phyloP scores from a whole-genome alignment of 73 alveolate genomes.

The Stentor coeruleus region DNA sequence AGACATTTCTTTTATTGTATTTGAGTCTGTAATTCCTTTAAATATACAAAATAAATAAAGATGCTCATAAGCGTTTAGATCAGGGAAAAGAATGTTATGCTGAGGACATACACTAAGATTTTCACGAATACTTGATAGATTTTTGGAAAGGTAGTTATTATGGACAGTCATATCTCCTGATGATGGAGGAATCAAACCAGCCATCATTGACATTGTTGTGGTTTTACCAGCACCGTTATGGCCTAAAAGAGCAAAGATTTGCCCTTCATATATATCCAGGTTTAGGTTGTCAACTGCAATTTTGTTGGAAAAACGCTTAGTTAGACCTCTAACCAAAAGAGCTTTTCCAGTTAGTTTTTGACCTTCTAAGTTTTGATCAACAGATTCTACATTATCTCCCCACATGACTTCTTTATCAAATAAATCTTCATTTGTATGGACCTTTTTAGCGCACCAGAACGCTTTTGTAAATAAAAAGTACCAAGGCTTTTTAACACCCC shows the following conservation, averaged over 20 bases:
- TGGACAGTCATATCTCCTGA: constrained; percentile 58
- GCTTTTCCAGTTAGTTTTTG: constrained; percentile 30
- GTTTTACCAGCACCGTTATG: constrained; percentile 99
- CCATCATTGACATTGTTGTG: constrained; percentile 79
- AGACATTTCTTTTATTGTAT: constrained; percentile 56
- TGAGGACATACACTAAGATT: constrained; percentile 96
- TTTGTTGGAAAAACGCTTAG: constrained; percentile 62
- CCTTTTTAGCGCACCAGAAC: constrained; percentile 49
- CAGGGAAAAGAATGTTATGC: constrained; percentile 89
- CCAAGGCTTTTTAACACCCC: constrained; percentile 65
- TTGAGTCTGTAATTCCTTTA: constrained; percentile 73
- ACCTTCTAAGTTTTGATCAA: constrained; percentile 42
- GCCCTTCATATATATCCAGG: constrained; percentile 82
- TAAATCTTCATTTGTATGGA: constrained; percentile 17
- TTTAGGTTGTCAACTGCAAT: constrained; percentile 76
- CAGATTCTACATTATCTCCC: constrained; percentile 41
- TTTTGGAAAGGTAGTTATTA: constrained; percentile 56
- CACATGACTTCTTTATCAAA: constrained; percentile 26
- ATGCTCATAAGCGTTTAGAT: constrained; percentile 73
- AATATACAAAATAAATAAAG: constrained; percentile 71
- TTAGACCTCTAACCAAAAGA: constrained; percentile 31
- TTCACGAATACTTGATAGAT: constrained; percentile 64
- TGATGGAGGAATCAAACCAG: constrained; percentile 67
- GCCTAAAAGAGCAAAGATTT: constrained; percentile 92
- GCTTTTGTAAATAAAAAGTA: constrained; percentile 51